Conservation (phyloP, 2,329 filamentous ascomycete genomes). For the Rhinocladiella mackenziei region DNA sequence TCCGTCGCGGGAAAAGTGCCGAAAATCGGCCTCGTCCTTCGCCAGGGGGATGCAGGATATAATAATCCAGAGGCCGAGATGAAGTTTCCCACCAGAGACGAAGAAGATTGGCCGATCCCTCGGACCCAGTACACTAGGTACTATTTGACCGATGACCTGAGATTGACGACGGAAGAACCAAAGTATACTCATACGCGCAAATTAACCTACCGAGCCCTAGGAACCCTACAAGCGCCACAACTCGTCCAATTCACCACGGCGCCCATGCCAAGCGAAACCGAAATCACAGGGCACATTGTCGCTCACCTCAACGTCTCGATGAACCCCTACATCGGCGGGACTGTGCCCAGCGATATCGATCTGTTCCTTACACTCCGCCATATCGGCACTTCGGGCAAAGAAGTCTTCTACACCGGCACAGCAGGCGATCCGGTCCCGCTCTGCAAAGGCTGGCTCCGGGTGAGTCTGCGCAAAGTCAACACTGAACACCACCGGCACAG, state of each 20-base stretch:
- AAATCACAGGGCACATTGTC: slow-evolving; percentile 65
- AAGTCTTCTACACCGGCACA: slow-evolving; percentile 55
- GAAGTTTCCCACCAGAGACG: slow-evolving; percentile 52
- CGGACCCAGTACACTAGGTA: slow-evolving; percentile 61
- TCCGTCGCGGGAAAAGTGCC: slow-evolving; percentile 39
- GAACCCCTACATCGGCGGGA: slow-evolving; percentile 38
- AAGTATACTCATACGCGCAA: slow-evolving; percentile 48
- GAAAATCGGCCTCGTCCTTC: slow-evolving; percentile 57
- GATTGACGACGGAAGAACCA: slow-evolving; percentile 39
- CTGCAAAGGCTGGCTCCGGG: slow-evolving; percentile 53
- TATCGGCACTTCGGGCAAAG: slow-evolving; percentile 48
- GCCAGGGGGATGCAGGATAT: slow-evolving; percentile 64
- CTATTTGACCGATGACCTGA: slow-evolving; percentile 51
- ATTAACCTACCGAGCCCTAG: slow-evolving; percentile 58
- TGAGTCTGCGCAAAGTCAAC: slow-evolving; percentile 50
- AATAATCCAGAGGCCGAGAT: slow-evolving; percentile 61
- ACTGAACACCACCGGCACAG: slow-evolving; percentile 43
- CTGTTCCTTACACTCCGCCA: slow-evolving; percentile 55
- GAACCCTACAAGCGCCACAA: slow-evolving; percentile 53
- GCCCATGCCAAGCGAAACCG: slow-evolving; percentile 58
- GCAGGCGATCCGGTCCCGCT: slow-evolving; percentile 53
- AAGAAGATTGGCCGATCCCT: slow-evolving; percentile 64
- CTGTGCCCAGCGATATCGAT: slow-evolving; percentile 50
- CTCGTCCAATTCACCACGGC: slow-evolving; percentile 56
- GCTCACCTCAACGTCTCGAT: slow-evolving; percentile 62